Percentiles rank a stretch among this genome's conserved stretches.
phyloP scores from a whole-genome alignment of 805 yeast genomes.

The Sugiyamaella boreocaroliniensis region DNA sequence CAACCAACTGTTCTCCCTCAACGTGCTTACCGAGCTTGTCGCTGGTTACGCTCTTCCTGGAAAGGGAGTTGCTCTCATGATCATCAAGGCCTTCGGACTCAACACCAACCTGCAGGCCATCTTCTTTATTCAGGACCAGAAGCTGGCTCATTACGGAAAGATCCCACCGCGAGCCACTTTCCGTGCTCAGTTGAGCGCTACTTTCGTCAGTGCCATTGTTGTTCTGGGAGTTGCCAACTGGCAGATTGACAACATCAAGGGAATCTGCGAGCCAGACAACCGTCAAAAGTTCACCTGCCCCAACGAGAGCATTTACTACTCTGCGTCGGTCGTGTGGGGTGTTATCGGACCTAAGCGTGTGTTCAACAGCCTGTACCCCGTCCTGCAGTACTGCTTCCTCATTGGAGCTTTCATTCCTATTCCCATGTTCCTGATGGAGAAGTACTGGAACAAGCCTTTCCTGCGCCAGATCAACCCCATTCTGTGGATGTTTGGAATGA shows the following conservation, averaged over 20 bases:
- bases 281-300: slow-evolving; percentile 39
- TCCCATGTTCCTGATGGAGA: slow-evolving; percentile 36
- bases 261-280: slow-evolving; percentile 43
- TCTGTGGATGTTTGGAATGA: slow-evolving; percentile 27
- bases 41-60: slow-evolving; percentile 64
- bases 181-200: slow-evolving; percentile 36
- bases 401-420: slow-evolving; percentile 37
- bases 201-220: slow-evolving; percentile 34
- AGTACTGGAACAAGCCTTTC: slow-evolving; percentile 29
- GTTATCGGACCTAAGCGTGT: slow-evolving; percentile 51
- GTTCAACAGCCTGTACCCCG: slow-evolving; percentile 49
- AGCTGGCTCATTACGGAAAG: slow-evolving; percentile 53
- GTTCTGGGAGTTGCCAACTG: slow-evolving; percentile 29
- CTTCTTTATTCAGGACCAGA: slow-evolving; percentile 48
- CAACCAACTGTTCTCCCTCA: slow-evolving; percentile 49
- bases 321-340: slow-evolving; percentile 52
- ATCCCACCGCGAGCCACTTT: slow-evolving; percentile 47
- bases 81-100: slow-evolving; percentile 4
- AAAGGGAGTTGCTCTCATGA: slow-evolving; percentile 46
- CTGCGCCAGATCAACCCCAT: slow-evolving; percentile 6
- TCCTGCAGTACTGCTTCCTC: slow-evolving; percentile 57
- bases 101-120: slow-evolving; percentile 38
- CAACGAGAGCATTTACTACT: slow-evolving; percentile 36
- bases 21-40: slow-evolving; percentile 56
- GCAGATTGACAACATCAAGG: slow-evolving; percentile 29